Evolutionary conservation across 352 stramenopile species (phyloP).

Genomic region (Plasmopara muralis): DNA sequence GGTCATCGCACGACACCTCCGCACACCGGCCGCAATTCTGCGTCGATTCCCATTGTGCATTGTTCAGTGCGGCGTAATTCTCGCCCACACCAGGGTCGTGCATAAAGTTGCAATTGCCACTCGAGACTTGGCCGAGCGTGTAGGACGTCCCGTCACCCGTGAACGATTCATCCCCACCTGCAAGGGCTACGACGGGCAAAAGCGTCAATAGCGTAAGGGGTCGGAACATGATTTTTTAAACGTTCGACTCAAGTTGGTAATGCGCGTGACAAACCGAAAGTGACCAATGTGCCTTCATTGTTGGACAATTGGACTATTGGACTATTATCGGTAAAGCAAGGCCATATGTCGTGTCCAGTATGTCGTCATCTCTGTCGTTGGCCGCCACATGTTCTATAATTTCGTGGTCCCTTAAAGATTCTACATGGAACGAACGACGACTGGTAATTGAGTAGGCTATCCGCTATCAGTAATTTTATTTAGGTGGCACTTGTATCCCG

Average conservation of each 20-base stretch:
- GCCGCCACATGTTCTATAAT: constrained; percentile 8
- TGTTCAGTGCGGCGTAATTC: constrained; percentile 61
- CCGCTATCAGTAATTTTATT: no score
- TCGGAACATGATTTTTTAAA: constrained; percentile 11
- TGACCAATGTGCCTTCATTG: background rate
- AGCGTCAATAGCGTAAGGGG: constrained; percentile 10
- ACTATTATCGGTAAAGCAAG: constrained; percentile 4
- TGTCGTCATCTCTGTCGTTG: constrained; percentile 2
- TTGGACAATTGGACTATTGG: constrained; percentile 3
- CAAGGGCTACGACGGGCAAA: constrained; percentile 13
- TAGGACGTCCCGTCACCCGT: constrained; percentile 43
- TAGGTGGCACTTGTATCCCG: no score
- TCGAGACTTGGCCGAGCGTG: constrained; percentile 27
- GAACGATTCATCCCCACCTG: constrained; percentile 24
- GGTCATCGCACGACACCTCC: constrained; percentile 48
- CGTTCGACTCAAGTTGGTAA: background rate
- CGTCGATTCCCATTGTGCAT: constrained; percentile 42
- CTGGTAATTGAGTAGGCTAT: no score
- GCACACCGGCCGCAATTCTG: constrained; percentile 57
- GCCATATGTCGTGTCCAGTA: constrained; percentile 7
- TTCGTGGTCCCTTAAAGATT: background rate
- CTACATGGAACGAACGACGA: background rate
- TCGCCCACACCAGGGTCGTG: constrained; percentile 25
- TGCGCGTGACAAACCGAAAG: background rate
- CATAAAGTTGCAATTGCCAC: constrained; percentile 64